Percentiles rank a stretch among this genome's conserved stretches.
Evolutionary conservation across 1,284 basidiomycete species (phyloP).

Genomic region (Cryptococcus wingfieldii): DNA sequence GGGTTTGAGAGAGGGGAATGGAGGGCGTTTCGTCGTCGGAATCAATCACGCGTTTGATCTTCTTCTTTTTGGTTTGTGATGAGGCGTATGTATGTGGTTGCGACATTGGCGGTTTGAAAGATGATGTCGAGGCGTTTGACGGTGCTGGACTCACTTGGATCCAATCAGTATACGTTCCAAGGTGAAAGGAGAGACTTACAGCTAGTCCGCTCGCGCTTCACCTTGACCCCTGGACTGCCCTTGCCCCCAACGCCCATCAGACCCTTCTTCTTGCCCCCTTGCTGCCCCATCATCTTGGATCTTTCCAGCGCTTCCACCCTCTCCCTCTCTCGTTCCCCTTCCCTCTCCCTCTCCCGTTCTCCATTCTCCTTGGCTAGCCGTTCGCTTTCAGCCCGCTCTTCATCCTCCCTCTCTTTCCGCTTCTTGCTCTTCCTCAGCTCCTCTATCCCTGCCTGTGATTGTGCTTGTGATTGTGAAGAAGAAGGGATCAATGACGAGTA

Average conservation of each 20-base stretch:
- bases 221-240: constrained; percentile 23
- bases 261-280: constrained; percentile 16
- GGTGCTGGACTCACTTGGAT: constrained; percentile 27
- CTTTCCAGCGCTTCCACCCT: constrained; percentile 59
- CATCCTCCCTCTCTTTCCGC: constrained; percentile 64
- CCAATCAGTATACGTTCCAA: neutral
- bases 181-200: constrained; percentile 20
- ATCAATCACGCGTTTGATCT: constrained; percentile 65
- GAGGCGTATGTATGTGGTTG: constrained; percentile 31
- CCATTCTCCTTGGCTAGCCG: constrained; percentile 66
- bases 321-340: constrained; percentile 66
- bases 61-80: constrained; percentile 70
- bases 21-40: constrained; percentile 68
- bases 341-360: constrained; percentile 57
- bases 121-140: constrained; percentile 36
- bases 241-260: constrained; percentile 1
- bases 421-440: constrained; percentile 62
- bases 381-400: constrained; percentile 68
- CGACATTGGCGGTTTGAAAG: constrained; percentile 15
- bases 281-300: constrained; percentile 53
- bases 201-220: constrained; percentile 38
- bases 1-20: constrained; percentile 48
- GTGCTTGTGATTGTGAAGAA: constrained; percentile 53
- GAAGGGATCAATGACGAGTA: constrained; percentile 57
- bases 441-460: constrained; percentile 63